Evolutionary conservation across 2,329 filamentous ascomycete genomes (phyloP).

Genomic region (Dothidotthia symphoricarpi): DNA sequence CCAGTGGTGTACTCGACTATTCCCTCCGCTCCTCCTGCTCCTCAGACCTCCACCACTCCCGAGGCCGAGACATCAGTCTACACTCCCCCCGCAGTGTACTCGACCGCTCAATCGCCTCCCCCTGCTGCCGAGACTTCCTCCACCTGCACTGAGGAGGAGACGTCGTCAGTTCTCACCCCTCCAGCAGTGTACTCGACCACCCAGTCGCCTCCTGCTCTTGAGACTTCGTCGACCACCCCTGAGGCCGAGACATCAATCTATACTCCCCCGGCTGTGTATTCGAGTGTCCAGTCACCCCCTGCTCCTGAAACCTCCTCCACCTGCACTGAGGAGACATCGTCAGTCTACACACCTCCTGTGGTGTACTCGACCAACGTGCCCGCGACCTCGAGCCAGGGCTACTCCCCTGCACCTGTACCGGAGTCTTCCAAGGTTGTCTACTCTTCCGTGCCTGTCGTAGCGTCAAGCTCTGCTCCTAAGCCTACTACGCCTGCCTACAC

Average conservation of each 20-base stretch:
- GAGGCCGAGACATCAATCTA: constrained; percentile 61
- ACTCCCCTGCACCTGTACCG: constrained; percentile 8
- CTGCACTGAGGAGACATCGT: constrained; percentile 65
- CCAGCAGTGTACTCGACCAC: constrained; percentile 18
- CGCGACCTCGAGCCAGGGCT: constrained; percentile 15
- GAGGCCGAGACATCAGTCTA: constrained; percentile 61
- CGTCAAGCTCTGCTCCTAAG: too few relatives aligned
- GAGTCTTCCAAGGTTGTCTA: constrained; percentile 11
- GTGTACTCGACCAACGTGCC: constrained; percentile 13
- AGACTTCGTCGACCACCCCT: constrained; percentile 76
- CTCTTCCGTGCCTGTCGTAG: constrained; percentile 15
- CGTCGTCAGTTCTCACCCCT: constrained; percentile 53
- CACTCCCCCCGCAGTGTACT: too few relatives aligned
- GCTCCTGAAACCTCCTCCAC: constrained; percentile 72
- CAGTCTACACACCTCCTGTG: constrained; percentile 43
- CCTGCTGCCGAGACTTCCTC: constrained; percentile 67
- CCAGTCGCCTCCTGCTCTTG: constrained; percentile 44
- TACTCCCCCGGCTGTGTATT: too few relatives aligned
- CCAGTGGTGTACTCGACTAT: too few relatives aligned
- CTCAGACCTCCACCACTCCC: constrained; percentile 76
- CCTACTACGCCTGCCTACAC: too few relatives aligned
- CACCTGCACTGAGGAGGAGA: constrained; percentile 69
- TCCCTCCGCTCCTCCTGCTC: constrained; percentile 44
- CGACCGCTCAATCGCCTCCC: too few relatives aligned
- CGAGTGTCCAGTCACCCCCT: too few relatives aligned